Evolutionary conservation across 106 monocot genomes (phyloP), one percentile per base, ranked within the genome.

Genomic region (Ottelia alismoides): DNA sequence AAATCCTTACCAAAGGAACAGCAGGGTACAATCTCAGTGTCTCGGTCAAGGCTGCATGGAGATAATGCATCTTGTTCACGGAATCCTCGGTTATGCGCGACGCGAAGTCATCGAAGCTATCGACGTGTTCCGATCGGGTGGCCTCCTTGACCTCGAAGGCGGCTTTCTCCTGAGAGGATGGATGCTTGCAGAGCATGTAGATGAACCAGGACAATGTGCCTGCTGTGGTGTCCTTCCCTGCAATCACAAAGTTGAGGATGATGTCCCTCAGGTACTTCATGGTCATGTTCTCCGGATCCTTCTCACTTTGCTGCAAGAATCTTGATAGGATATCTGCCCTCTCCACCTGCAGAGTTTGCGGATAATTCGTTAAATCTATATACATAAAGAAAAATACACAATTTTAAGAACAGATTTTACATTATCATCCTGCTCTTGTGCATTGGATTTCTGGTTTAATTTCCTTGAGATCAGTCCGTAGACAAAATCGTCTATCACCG

Each of bases 151-250:
- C 20, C 22, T 56, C 56, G 14, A 11, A 32, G 16, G 20, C 17
- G 11, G 35, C n/a, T 32, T 35, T 56, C 19, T 56, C 56, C 22
- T 56, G 56, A 0, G 35, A 21, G 31, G 20, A 56, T 1, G 56
- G 56, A 11, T 56, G 56, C 31, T 31, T 56, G 35, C 56, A 56
- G 31, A 56, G 29, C 56, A 56, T 56, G 56, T 32, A 32, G 31
- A 56, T 3, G 35, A 56, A 56, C 56, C 56, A 56, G 31, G 56
- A n/a, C 0, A 56, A 21, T 22, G 56, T 56, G 2, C 31, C 56
- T 27, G 31, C n/a, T 23, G 56, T 56, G 1, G 32, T 56, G 12
- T 56, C 56, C 19, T 32, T 56, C 21, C 56, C 56, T n/a, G n/a
- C n/a, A n/a, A n/a, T n/a, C n/a, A n/a, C n/a, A n/a, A n/a, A n/a